Evolutionary conservation across 352 stramenopile genomes (phyloP).

Genomic region (Phytophthora kernoviae): DNA sequence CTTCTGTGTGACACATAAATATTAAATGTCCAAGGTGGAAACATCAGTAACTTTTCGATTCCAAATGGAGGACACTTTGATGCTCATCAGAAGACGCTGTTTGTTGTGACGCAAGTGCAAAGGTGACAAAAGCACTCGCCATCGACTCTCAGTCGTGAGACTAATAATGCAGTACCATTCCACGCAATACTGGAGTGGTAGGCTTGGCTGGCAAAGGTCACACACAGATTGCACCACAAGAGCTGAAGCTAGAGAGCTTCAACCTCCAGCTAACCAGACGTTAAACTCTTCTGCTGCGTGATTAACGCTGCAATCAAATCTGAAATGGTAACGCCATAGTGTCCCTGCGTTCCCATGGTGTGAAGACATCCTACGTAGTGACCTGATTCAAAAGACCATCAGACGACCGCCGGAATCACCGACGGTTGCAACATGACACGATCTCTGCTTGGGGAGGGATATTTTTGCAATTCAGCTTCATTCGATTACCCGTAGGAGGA

Average conservation of each 20-base stretch:
- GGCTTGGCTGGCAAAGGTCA: background rate
- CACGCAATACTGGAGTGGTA: too few species aligned
- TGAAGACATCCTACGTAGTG: too few species aligned
- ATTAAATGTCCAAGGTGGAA: too few species aligned
- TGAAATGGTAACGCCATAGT: too few species aligned
- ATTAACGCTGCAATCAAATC: too few species aligned
- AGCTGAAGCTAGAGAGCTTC: too few species aligned
- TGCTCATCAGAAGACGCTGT: background rate
- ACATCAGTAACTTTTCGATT: too few species aligned
- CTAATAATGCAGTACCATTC: background rate
- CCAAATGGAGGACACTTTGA: background rate
- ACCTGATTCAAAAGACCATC: background rate
- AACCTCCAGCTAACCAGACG: too few species aligned
- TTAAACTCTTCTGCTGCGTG: too few species aligned
- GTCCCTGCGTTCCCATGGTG: too few species aligned
- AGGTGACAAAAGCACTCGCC: background rate
- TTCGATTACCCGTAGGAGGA: slow-evolving; percentile 47
- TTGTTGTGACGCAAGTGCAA: too few species aligned
- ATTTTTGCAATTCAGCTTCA: slow-evolving; percentile 65
- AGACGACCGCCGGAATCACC: slow-evolving; percentile 7
- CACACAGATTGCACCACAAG: background rate
- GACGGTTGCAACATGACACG: slow-evolving; percentile 1
- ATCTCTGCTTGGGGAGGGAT: slow-evolving; percentile 11
- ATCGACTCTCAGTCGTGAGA: too few species aligned
- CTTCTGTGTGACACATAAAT: background rate